Percentiles rank a stretch among this genome's conserved stretches.
phyloP scores from a whole-genome alignment of 495 filamentous ascomycete species.

The Pseudevernia furfuracea region DNA sequence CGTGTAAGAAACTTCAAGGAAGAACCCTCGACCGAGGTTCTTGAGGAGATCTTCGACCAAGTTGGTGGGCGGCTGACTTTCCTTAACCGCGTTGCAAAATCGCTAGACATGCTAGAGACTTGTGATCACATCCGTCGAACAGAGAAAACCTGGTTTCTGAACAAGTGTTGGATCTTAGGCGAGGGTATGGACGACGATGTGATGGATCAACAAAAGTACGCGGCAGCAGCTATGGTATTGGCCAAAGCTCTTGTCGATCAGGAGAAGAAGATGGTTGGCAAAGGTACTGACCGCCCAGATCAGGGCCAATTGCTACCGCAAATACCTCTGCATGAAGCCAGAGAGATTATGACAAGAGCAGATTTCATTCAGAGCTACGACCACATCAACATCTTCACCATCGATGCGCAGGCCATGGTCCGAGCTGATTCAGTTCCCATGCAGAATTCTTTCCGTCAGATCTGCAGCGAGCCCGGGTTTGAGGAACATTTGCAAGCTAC shows the following conservation, averaged over 20 bases:
- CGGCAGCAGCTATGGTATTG: constrained; percentile 87
- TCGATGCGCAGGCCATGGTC: constrained; percentile 79
- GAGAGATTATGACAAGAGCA: constrained; percentile 87
- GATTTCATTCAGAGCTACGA: constrained; percentile 93
- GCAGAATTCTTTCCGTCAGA: constrained; percentile 81
- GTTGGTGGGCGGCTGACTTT: constrained; percentile 84
- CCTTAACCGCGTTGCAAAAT: constrained; percentile 78
- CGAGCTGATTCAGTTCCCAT: constrained; percentile 93
- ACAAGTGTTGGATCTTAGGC: constrained; percentile 91
- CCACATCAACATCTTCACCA: constrained; percentile 90
- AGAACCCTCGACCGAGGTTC: constrained; percentile 40
- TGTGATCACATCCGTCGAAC: constrained; percentile 69
- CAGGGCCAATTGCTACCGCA: constrained; percentile 71
- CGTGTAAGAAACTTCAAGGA: constrained; percentile 63
- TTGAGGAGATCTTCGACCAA: constrained; percentile 71
- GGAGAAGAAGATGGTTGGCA: constrained; percentile 56
- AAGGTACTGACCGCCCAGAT: constrained; percentile 48
- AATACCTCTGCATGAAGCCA: constrained; percentile 74
- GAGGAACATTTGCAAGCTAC: constrained; percentile 75
- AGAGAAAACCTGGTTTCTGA: constrained; percentile 91
- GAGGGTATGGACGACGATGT: constrained; percentile 96
- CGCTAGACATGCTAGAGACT: constrained; percentile 62
- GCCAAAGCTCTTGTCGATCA: constrained; percentile 80
- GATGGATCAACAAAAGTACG: constrained; percentile 97
- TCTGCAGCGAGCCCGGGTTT: constrained; percentile 66